These are phyloP conservation scores for Talaromyces adpressus DNA, from an alignment of 495 filamentous ascomycete genomes.

Conservation along the genomic window DNA sequence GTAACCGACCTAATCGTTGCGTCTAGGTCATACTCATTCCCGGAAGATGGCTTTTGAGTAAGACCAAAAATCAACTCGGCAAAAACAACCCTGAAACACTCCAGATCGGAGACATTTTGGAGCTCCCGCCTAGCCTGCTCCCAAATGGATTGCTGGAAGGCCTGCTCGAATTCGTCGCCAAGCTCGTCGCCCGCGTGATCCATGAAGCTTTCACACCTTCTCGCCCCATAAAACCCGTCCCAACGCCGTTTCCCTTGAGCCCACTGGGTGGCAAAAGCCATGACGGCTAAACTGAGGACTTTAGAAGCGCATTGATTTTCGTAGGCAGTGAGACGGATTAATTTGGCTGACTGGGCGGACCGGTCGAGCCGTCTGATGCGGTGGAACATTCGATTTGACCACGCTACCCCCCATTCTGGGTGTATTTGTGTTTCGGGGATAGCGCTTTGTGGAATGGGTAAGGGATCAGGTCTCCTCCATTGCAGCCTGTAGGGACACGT, in stretches of 20 bases:
- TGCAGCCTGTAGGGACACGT: slow-evolving; percentile 27
- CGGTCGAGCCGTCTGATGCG: slow-evolving; percentile 31
- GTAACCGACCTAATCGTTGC: background rate
- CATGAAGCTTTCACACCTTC: background rate
- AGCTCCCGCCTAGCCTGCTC: slow-evolving; percentile 26
- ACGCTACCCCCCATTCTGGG: slow-evolving; percentile 11
- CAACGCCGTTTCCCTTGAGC: slow-evolving; percentile 16
- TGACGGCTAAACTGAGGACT: slow-evolving; percentile 26
- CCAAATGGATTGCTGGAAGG: slow-evolving; percentile 29
- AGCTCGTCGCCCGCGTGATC: background rate
- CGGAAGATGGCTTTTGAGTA: slow-evolving; percentile 23
- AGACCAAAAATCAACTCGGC: slow-evolving; percentile 30
- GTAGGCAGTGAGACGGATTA: slow-evolving; percentile 18
- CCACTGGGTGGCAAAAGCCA: slow-evolving; percentile 38
- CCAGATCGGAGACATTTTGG: slow-evolving; percentile 23
- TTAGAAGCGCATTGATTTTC: slow-evolving; percentile 26
- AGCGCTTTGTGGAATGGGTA: background rate
- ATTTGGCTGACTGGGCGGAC: slow-evolving; percentile 15
- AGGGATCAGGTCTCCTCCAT: background rate
- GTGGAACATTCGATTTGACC: slow-evolving; percentile 29
- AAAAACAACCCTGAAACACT: slow-evolving; percentile 30
- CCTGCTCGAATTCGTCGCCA: slow-evolving; percentile 18
- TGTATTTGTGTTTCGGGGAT: background rate
- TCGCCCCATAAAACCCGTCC: slow-evolving; percentile 1
- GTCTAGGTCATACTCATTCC: background rate